These are phyloP conservation scores for Scedosporium dehoogii DNA, from an alignment of 2,329 filamentous ascomycete genomes.

Conservation along the genomic window DNA sequence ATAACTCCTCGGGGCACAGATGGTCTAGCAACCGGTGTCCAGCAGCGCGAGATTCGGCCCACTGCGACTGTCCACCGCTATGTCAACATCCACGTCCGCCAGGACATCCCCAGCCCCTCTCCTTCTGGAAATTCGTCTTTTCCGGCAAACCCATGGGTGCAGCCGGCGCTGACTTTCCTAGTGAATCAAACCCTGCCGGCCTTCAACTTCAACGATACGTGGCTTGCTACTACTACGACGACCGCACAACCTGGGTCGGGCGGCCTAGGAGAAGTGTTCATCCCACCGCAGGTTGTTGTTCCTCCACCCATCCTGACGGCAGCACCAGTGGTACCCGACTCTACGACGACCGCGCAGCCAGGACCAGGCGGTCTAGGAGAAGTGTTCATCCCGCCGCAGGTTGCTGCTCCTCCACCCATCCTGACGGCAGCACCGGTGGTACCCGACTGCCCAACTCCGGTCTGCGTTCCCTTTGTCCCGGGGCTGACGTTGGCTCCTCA, in stretches of 20 bases:
- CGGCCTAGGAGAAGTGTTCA: background rate
- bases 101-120: background rate
- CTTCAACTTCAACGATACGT: background rate
- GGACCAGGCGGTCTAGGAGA: background rate
- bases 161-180: background rate
- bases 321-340: no score
- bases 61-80: background rate
- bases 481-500: background rate
- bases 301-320: background rate
- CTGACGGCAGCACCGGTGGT: background rate
- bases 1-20: background rate
- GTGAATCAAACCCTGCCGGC: background rate
- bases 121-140: background rate
- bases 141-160: background rate
- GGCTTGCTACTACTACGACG: background rate
- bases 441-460: background rate
- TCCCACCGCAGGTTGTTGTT: background rate
- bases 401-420: background rate
- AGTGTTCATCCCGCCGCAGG: background rate
- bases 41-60: background rate
- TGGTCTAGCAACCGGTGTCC: background rate
- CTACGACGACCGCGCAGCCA: background rate
- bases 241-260: background rate
- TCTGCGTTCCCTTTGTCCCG: background rate
- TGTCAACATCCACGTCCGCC: background rate